Conservation (phyloP, 257 asterid species). For the Cinchona pubescens region DNA sequence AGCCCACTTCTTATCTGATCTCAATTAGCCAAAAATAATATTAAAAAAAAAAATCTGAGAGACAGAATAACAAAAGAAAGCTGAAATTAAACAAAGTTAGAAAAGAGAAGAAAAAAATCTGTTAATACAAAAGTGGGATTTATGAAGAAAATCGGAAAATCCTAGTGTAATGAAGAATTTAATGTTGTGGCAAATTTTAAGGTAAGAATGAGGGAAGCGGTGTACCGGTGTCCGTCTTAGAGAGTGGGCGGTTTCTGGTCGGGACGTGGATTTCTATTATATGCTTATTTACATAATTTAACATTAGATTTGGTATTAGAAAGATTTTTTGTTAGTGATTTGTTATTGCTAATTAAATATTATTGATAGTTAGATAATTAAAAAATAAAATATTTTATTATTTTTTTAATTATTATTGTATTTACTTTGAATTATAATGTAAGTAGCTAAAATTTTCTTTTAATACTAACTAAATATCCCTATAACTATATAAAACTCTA, state of each 20-base stretch:
- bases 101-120: not conserved
- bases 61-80: not conserved
- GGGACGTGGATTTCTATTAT: not conserved
- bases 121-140: not conserved
- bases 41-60: not conserved
- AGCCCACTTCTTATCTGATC: constrained; percentile 8
- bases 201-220: too few species aligned
- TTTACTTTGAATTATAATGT: too few species aligned
- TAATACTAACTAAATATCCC: too few species aligned
- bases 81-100: not conserved
- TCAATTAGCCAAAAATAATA: not conserved
- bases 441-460: too few species aligned
- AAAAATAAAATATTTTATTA: too few species aligned
- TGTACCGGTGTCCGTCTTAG: not conserved
- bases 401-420: too few species aligned
- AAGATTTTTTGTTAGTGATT: too few species aligned
- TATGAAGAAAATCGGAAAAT: not conserved
- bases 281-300: not conserved
- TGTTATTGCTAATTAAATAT: too few species aligned
- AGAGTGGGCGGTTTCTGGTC: not conserved
- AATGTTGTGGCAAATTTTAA: too few species aligned
- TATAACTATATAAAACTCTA: too few species aligned
- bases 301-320: not conserved
- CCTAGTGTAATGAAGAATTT: not conserved
- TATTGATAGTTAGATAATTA: too few species aligned